Evolutionary conservation across 768 basidiomycete genomes (phyloP).

Genomic region (Mycena kentingensis): DNA sequence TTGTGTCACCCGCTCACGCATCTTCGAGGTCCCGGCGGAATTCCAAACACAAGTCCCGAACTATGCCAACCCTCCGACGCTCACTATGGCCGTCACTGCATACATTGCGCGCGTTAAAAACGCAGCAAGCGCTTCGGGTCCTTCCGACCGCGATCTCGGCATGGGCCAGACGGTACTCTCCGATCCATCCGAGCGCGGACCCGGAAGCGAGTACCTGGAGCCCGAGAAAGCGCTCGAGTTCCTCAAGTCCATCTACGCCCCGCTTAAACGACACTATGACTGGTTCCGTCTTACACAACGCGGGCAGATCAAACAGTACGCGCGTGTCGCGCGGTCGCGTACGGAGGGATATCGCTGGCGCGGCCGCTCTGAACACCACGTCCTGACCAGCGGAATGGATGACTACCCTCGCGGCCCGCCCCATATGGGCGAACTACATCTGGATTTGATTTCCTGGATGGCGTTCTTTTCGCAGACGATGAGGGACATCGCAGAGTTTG

Average conservation of each 20-base stretch:
- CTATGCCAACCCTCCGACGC: conserved; percentile 93
- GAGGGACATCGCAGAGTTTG: conserved; percentile 83
- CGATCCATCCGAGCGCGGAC: conserved; percentile 20
- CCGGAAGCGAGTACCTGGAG: conserved; percentile 50
- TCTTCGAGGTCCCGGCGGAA: conserved; percentile 72
- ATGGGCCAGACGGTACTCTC: conserved; percentile 64
- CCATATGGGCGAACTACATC: conserved; percentile 87
- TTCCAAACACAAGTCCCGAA: conserved; percentile 94
- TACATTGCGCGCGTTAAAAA: conserved; percentile 76
- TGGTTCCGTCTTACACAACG: conserved; percentile 96
- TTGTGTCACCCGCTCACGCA: conserved; percentile 1
- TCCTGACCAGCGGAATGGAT: conserved; percentile 94
- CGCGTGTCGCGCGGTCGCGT: conserved; percentile 78
- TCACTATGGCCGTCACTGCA: conserved; percentile 90
- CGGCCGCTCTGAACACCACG: conserved; percentile 81
- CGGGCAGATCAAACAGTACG: conserved; percentile 91
- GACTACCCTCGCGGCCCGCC: conserved; percentile 93
- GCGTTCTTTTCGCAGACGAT: conserved; percentile 94
- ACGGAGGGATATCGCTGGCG: conserved; percentile 95
- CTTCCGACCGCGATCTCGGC: conserved; percentile 64
- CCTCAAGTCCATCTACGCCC: conserved; percentile 78
- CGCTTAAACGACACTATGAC: conserved; percentile 88
- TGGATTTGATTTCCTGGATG: conserved; percentile 96
- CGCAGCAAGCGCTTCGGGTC: conserved; percentile 39
- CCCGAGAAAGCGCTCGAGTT: conserved; percentile 63